Conservation (phyloP, 2,329 filamentous ascomycete species). For the Plenodomus lindquistii region DNA sequence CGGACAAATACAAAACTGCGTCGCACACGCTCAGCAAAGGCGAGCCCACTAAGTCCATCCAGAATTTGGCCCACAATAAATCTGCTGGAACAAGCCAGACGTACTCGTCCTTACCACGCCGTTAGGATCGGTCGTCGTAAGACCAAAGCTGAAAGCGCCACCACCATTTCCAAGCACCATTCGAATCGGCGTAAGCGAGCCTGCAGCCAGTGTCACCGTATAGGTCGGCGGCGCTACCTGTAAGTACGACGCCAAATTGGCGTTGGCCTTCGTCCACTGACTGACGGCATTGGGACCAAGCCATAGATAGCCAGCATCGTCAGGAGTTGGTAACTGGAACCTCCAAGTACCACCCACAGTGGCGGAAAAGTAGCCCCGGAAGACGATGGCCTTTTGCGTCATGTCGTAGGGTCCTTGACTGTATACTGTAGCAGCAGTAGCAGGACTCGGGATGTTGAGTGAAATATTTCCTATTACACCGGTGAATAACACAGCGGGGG, state of each 20-base stretch:
- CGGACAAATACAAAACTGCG: no score
- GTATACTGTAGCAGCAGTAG: background rate
- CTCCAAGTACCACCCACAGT: background rate
- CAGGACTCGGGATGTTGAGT: background rate
- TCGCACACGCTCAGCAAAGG: no score
- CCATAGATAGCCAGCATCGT: background rate
- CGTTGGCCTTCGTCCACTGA: background rate
- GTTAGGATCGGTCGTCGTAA: background rate
- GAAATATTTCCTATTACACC: background rate
- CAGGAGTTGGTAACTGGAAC: background rate
- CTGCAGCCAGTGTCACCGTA: background rate
- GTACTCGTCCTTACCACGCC: background rate
- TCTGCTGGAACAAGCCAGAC: background rate
- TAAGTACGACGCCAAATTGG: background rate
- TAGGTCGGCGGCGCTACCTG: background rate
- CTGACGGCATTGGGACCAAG: background rate
- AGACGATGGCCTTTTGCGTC: background rate
- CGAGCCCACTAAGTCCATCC: background rate
- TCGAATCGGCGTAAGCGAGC: background rate
- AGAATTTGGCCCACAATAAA: background rate
- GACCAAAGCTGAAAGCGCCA: background rate
- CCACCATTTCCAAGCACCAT: background rate
- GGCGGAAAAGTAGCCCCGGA: background rate
- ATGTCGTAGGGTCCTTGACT: background rate
- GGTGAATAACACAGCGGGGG: background rate